Evolutionary conservation across 2,329 filamentous ascomycete species (phyloP).

Genomic region (Graphiopsis chlorocephala): DNA sequence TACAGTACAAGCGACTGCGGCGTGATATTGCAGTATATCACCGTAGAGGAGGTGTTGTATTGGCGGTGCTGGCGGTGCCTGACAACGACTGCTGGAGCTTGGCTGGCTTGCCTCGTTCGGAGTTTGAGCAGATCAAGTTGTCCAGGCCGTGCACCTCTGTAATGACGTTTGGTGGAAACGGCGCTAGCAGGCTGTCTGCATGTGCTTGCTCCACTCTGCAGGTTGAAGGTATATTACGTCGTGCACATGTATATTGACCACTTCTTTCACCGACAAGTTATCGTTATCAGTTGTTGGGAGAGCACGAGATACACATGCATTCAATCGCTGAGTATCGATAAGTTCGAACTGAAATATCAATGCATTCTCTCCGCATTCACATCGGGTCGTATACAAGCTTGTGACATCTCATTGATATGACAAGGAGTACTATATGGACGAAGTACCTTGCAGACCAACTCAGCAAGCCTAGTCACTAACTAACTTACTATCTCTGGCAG

Average conservation of each 20-base stretch:
- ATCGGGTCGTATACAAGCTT: not conserved
- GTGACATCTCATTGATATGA: not conserved
- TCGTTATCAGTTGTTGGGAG: not conserved
- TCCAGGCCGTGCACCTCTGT: not conserved
- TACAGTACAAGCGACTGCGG: not conserved
- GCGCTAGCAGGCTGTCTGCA: not conserved
- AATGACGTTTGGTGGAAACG: not conserved
- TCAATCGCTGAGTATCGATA: not conserved
- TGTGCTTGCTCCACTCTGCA: not conserved
- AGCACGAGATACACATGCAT: not conserved
- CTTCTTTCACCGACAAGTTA: not conserved
- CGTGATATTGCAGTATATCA: not conserved
- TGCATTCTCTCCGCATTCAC: not conserved
- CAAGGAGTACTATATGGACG: not conserved
- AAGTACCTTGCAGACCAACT: not conserved
- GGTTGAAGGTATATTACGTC: not conserved
- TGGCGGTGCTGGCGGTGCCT: not conserved
- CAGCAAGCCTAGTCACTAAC: not conserved
- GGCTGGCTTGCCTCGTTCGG: not conserved
- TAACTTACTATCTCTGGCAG: not conserved
- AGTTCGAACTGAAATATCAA: not conserved
- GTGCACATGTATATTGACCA: not conserved
- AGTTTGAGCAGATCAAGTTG: slow-evolving; percentile 7
- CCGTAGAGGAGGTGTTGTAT: not conserved
- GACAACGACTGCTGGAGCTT: not conserved